Evolutionary conservation across 1,284 basidiomycete species (phyloP).

Genomic region (Heterobasidion irregulare): DNA sequence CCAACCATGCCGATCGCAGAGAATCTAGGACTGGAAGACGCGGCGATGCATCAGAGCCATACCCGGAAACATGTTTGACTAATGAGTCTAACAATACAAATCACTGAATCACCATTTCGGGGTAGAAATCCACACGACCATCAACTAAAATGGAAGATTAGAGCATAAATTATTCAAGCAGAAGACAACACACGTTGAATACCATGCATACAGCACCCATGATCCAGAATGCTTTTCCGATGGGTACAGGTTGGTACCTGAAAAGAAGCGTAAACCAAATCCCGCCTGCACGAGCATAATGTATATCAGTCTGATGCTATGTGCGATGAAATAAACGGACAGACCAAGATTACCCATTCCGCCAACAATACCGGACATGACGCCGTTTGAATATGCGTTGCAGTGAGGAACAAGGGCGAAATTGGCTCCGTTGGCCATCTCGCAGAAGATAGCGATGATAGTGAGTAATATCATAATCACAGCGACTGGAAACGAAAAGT

Average conservation of each 20-base stretch:
- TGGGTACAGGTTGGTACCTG: slow-evolving; percentile 34
- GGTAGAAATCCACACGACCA: not conserved
- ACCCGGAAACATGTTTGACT: too few relatives aligned
- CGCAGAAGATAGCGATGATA: slow-evolving; percentile 31
- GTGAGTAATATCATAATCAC: slow-evolving; percentile 22
- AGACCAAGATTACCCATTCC: slow-evolving; percentile 41
- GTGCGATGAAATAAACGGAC: not conserved
- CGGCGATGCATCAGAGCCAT: too few relatives aligned
- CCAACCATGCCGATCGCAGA: too few relatives aligned
- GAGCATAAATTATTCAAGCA: not conserved
- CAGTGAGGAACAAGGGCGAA: slow-evolving; percentile 49
- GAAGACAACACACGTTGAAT: not conserved
- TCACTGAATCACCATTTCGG: not conserved
- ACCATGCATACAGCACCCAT: slow-evolving; percentile 29
- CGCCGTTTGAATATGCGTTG: slow-evolving; percentile 15
- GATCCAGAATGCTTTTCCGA: slow-evolving; percentile 39
- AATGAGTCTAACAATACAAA: too few relatives aligned
- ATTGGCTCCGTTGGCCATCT: slow-evolving; percentile 44
- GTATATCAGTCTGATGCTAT: not conserved
- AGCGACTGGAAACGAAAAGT: slow-evolving; percentile 15
- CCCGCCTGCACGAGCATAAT: slow-evolving; percentile 18
- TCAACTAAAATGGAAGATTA: not conserved
- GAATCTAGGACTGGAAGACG: too few relatives aligned
- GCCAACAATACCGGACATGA: slow-evolving; percentile 40
- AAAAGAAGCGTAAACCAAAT: slow-evolving; percentile 42